A percentile compares a stretch with the other conserved stretches of the same genome.
Conservation (phyloP, 345 rosid genomes). For the Camelina hispida region DNA sequence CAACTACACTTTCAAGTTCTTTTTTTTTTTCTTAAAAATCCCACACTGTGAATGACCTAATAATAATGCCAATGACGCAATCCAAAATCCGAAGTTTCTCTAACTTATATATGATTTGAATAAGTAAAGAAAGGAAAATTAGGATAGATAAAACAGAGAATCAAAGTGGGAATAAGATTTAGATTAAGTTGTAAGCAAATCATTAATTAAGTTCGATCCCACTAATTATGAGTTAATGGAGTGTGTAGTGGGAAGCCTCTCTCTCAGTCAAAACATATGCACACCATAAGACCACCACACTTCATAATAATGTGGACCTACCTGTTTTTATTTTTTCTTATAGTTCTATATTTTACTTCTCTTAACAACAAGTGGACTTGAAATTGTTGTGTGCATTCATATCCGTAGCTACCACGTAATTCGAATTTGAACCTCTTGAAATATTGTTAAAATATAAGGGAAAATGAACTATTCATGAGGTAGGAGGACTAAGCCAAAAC, state of each 20-base stretch:
- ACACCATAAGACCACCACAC: conserved; percentile 39
- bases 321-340: background rate
- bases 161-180: background rate
- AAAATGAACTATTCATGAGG: conserved; percentile 31
- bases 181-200: conserved; percentile 24
- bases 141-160: background rate
- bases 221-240: conserved; percentile 33
- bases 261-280: conserved; percentile 39
- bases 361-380: conserved; percentile 18
- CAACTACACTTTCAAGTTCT: background rate
- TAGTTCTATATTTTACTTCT: conserved; percentile 7
- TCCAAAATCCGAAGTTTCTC: background rate
- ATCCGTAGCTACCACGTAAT: conserved; percentile 42
- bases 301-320: conserved; percentile 32
- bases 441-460: conserved; percentile 33
- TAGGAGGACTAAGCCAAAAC: conserved; percentile 35
- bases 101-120: background rate
- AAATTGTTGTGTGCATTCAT: conserved; percentile 25
- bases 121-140: background rate
- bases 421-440: conserved; percentile 42
- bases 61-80: conserved; percentile 4
- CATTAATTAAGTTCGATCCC: conserved; percentile 18
- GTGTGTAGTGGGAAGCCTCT: conserved; percentile 41
- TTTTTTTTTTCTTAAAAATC: background rate
- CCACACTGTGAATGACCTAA: background rate